Evolutionary conservation across 768 basidiomycete species (phyloP).

Genomic region (Podaxis carcinomalis): DNA sequence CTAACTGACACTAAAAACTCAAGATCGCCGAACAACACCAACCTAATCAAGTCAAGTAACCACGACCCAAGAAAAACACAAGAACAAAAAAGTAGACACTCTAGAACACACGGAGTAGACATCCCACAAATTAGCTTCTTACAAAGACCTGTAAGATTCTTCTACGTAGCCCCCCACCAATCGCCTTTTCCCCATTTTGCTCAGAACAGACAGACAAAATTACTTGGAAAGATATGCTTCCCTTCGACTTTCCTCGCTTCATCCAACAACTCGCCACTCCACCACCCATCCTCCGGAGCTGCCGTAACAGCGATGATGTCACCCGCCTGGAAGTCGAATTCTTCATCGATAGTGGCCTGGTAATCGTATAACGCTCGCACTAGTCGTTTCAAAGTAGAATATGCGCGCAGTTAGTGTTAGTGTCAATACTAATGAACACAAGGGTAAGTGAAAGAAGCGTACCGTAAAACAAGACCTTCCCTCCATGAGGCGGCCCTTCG

Average conservation of each 20-base stretch:
- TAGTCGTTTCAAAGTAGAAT: constrained; percentile 23
- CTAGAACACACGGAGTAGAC: not conserved
- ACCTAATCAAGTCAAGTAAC: not conserved
- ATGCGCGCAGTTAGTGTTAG: not conserved
- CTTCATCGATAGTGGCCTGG: constrained; percentile 77
- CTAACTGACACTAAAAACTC: not conserved
- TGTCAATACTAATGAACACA: not conserved
- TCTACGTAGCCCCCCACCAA: not conserved
- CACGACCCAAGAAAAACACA: not conserved
- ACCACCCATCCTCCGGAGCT: constrained; percentile 97
- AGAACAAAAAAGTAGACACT: not conserved
- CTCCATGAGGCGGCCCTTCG: not conserved
- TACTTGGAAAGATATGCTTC: constrained; percentile 81
- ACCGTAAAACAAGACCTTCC: constrained; percentile 83
- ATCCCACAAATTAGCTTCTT: not conserved
- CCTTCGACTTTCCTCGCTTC: constrained; percentile 67
- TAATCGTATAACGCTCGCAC: constrained; percentile 92
- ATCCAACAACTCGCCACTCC: constrained; percentile 85
- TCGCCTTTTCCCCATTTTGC: not conserved
- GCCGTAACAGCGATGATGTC: constrained; percentile 95
- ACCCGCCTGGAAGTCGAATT: constrained; percentile 94
- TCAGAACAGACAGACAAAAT: constrained; percentile 78
- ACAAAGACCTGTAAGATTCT: not conserved
- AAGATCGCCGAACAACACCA: not conserved
- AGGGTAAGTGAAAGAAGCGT: constrained; percentile 23